Conservation (phyloP, 2,329 filamentous ascomycete species). For the Trichoderma cornu-damae region DNA sequence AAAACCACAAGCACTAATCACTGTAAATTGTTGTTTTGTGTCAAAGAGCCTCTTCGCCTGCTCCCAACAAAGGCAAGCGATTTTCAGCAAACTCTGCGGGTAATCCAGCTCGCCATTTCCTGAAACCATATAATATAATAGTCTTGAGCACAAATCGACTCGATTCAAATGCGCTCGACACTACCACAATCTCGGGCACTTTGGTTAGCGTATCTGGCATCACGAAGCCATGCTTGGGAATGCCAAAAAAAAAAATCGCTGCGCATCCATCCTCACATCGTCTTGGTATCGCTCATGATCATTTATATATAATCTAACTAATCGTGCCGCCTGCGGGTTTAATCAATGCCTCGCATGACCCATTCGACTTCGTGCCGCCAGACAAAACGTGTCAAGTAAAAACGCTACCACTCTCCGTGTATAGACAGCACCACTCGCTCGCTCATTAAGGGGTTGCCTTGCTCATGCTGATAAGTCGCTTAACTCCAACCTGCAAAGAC, state of each 20-base stretch:
- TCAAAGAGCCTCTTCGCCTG: too few relatives aligned
- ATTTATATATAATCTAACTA: conserved; percentile 21
- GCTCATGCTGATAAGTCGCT: conserved; percentile 74
- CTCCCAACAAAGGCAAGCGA: background rate
- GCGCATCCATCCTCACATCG: background rate
- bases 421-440: background rate
- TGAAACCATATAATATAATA: too few relatives aligned
- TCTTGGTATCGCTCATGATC: background rate
- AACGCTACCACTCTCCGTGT: conserved; percentile 20
- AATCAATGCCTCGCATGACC: conserved; percentile 21
- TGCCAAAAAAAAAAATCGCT: background rate
- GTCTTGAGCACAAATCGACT: background rate
- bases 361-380: conserved; percentile 24
- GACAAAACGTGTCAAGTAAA: conserved; percentile 18
- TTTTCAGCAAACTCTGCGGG: background rate
- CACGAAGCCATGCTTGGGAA: background rate
- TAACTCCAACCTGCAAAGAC: conserved; percentile 60
- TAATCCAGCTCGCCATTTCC: background rate
- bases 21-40: too few relatives aligned
- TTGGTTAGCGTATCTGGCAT: background rate
- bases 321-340: conserved; percentile 24
- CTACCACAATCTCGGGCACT: background rate
- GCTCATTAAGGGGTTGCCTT: conserved; percentile 58
- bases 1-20: too few relatives aligned
- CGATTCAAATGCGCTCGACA: background rate